phyloP scores from a whole-genome alignment of 1,139 yeast genomes.

The Groenewaldozyma auringiensis region DNA sequence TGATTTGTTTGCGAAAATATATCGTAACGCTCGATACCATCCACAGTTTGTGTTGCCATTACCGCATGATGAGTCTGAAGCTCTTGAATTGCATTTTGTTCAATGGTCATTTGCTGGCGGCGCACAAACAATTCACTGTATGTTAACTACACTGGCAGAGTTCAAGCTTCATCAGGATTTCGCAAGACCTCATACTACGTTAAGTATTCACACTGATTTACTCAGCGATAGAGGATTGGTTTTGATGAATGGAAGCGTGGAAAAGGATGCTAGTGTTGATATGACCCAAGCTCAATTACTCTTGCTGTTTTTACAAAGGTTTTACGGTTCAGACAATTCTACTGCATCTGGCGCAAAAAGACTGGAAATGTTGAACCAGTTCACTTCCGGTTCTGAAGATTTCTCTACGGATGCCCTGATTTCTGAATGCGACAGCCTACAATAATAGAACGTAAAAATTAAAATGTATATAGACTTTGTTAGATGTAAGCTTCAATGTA shows the following conservation, averaged over 20 bases:
- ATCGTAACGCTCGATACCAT: slow-evolving; percentile 59
- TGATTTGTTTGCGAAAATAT: slow-evolving; percentile 51
- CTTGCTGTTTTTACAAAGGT: slow-evolving; percentile 74
- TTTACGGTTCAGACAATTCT: slow-evolving; percentile 63
- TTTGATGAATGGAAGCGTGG: slow-evolving; percentile 83
- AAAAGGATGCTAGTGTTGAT: slow-evolving; percentile 55
- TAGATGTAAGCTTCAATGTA: background rate
- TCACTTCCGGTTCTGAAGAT: slow-evolving; percentile 57
- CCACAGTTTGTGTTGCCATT: slow-evolving; percentile 49
- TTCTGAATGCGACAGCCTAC: slow-evolving; percentile 65
- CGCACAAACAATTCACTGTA: slow-evolving; percentile 75
- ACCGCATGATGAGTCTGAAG: slow-evolving; percentile 36
- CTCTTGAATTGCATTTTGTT: slow-evolving; percentile 80
- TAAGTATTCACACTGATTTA: slow-evolving; percentile 80
- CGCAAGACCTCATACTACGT: slow-evolving; percentile 91
- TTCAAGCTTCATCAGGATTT: slow-evolving; percentile 84
- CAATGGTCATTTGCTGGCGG: slow-evolving; percentile 88
- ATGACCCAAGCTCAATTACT: slow-evolving; percentile 71
- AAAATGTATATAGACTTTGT: background rate
- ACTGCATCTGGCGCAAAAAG: slow-evolving; percentile 38
- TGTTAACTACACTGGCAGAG: slow-evolving; percentile 88
- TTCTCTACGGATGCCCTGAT: slow-evolving; percentile 65
- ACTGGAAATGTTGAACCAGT: slow-evolving; percentile 50
- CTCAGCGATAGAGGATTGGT: slow-evolving; percentile 55
- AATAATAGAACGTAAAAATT: slow-evolving; percentile 23